phyloP scores from a whole-genome alignment of 495 filamentous ascomycete species.

The Penicillium ochrochloron region DNA sequence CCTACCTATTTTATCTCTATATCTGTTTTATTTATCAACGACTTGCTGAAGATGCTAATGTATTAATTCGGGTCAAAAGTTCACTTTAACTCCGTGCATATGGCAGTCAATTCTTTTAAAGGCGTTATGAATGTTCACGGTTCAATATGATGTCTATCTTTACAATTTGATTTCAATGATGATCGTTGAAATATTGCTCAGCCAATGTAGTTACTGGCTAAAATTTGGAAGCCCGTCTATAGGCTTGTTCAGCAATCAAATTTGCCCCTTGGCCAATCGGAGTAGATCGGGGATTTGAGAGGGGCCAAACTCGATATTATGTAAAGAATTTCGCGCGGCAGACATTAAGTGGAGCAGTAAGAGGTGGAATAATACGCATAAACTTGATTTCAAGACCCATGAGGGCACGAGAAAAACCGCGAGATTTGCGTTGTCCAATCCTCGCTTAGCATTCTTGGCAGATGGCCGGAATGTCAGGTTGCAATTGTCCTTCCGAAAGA shows the following conservation, averaged over 20 bases:
- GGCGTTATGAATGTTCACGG: too few relatives aligned
- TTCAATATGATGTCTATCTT: too few relatives aligned
- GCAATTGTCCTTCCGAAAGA: slow-evolving; percentile 14
- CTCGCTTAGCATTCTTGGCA: slow-evolving; percentile 22
- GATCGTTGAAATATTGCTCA: too few relatives aligned
- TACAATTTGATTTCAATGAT: too few relatives aligned
- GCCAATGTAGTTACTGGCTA: too few relatives aligned
- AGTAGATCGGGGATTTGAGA: neutral
- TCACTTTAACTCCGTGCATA: too few relatives aligned
- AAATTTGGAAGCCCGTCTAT: neutral
- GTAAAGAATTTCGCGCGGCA: neutral
- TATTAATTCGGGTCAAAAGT: too few relatives aligned
- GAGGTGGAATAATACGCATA: neutral
- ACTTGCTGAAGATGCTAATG: too few relatives aligned
- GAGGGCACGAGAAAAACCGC: neutral
- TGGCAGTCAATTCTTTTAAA: too few relatives aligned
- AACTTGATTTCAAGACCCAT: neutral
- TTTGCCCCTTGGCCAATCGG: neutral
- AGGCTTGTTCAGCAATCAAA: neutral
- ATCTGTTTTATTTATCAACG: too few relatives aligned
- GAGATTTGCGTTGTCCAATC: slow-evolving; percentile 3
- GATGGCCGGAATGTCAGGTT: slow-evolving; percentile 6
- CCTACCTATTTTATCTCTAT: too few relatives aligned
- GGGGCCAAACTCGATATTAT: neutral
- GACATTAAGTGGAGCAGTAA: neutral